Base-by-base conservation (phyloP, 164 flowering plant species). In the Warburgia ugandensis region DNA sequence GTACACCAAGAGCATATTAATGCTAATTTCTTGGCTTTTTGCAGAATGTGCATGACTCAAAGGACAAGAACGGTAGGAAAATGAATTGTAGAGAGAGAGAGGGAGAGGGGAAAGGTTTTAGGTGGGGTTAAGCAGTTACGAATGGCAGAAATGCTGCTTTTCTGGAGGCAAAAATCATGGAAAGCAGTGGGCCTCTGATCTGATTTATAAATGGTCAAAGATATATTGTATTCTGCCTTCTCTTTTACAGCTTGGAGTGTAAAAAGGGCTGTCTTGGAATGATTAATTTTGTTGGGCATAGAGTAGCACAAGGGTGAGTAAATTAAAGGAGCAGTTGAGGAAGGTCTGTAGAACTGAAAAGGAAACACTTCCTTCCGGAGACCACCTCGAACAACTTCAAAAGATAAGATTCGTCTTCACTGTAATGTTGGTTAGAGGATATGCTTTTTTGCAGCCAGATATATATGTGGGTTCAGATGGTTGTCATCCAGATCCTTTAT, bases 51-150 rank as follows among this genome's bases (percentile, higher is more conserved):
- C n/a, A n/a, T n/a, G n/a, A n/a, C n/a, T n/a, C n/a, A n/a, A n/a
- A n/a, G n/a, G n/a, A 21, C 13, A 42, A 21, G 11, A 17, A 13
- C 21, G 25, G 13, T 25, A n/a, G 48, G 48, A 13, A 13, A 45
- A 22, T 13, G 28, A 26, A 13, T n/a, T 9, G 13, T n/a, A 28
- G 29, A 16, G 21, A 28, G 3, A 1, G 23, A 47, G 36, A 47
- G 14, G 19, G 29, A 29, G 36, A 47, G 50, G 30, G 3, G 51
- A 48, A 48, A 12, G 28, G 36, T 32, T 32, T 32, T 32, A 12
- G 12, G 12, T 32, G 36, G 36, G 10, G 12, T 26, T 25, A 13
- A 46, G 33, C 31, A 21, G 4, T 3, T 44, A 10, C 10, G 12
- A 32, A 32, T 7, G 36, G 12, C 10, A 0, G 36, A 32, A 32